phyloP scores from a whole-genome alignment of 805 yeast genomes.

The Candida parachauliodes region DNA sequence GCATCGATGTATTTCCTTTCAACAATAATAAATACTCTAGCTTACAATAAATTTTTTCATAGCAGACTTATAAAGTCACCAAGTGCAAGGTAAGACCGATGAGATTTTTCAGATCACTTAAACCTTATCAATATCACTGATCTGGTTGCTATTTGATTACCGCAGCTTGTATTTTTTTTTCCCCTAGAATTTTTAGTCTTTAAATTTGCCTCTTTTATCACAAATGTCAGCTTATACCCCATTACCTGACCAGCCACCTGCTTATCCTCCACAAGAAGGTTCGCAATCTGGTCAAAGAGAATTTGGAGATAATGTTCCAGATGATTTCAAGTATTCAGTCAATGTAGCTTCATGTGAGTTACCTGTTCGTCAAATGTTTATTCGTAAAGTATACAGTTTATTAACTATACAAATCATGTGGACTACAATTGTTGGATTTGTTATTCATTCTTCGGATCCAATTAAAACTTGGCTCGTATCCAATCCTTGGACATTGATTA shows the following conservation, averaged over 20 bases:
- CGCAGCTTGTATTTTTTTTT: too few species aligned
- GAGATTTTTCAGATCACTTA: too few species aligned
- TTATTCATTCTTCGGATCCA: slow-evolving; percentile 43
- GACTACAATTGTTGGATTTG: slow-evolving; percentile 56
- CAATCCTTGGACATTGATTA: slow-evolving; percentile 56
- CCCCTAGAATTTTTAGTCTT: background rate
- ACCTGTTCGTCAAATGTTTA: slow-evolving; percentile 69
- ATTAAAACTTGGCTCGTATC: slow-evolving; percentile 52
- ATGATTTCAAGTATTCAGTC: slow-evolving; percentile 81
- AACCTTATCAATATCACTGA: too few species aligned
- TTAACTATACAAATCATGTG: slow-evolving; percentile 59
- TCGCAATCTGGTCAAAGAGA: slow-evolving; percentile 12
- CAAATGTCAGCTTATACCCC: slow-evolving; percentile 8
- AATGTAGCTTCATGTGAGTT: slow-evolving; percentile 75
- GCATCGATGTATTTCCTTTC: too few species aligned
- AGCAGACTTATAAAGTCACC: too few species aligned
- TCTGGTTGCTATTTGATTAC: too few species aligned
- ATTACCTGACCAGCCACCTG: slow-evolving; percentile 10
- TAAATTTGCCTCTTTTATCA: background rate
- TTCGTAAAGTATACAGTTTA: slow-evolving; percentile 75
- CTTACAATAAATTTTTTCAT: too few species aligned
- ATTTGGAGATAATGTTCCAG: slow-evolving; percentile 45
- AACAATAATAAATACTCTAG: too few species aligned
- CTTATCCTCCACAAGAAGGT: slow-evolving; percentile 8
- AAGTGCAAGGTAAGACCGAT: too few species aligned